Evolutionary conservation across 768 basidiomycete genomes (phyloP).

Genomic region (Boletus sp.): DNA sequence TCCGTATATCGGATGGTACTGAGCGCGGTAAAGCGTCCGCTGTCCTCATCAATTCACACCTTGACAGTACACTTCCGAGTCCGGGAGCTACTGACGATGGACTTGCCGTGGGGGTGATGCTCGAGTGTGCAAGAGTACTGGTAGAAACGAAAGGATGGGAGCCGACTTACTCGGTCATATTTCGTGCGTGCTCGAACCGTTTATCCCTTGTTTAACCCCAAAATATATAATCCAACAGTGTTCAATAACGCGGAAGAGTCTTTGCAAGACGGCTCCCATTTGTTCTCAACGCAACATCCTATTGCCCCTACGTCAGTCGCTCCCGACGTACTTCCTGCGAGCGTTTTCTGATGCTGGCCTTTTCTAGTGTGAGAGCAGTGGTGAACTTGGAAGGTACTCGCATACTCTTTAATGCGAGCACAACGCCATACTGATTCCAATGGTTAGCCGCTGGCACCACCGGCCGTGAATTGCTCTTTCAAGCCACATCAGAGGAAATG

Average conservation of each 20-base stretch:
- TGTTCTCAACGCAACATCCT: slow-evolving; percentile 89
- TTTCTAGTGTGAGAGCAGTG: slow-evolving; percentile 68
- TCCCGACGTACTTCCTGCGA: not conserved
- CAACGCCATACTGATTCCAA: slow-evolving; percentile 3
- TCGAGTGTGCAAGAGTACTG: slow-evolving; percentile 83
- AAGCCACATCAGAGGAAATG: slow-evolving; percentile 95
- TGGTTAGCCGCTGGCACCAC: slow-evolving; percentile 75
- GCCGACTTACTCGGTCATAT: slow-evolving; percentile 76
- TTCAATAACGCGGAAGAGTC: slow-evolving; percentile 97
- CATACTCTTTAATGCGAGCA: not conserved
- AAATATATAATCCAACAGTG: slow-evolving; percentile 44
- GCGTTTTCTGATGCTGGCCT: not conserved
- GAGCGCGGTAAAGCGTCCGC: slow-evolving; percentile 73
- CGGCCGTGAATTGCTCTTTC: slow-evolving; percentile 89
- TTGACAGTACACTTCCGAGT: slow-evolving; percentile 87
- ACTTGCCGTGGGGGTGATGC: slow-evolving; percentile 85
- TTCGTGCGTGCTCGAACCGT: slow-evolving; percentile 52
- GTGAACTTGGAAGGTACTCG: slow-evolving; percentile 84
- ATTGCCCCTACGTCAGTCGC: slow-evolving; percentile 60
- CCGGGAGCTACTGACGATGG: slow-evolving; percentile 91
- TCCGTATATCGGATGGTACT: slow-evolving; percentile 82
- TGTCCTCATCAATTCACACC: slow-evolving; percentile 83
- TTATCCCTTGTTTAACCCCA: not conserved
- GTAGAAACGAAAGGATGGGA: slow-evolving; percentile 62
- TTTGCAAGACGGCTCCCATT: slow-evolving; percentile 90